Evolutionary conservation across 2,329 filamentous ascomycete species (phyloP).

Genomic region (Calonectria montana): DNA sequence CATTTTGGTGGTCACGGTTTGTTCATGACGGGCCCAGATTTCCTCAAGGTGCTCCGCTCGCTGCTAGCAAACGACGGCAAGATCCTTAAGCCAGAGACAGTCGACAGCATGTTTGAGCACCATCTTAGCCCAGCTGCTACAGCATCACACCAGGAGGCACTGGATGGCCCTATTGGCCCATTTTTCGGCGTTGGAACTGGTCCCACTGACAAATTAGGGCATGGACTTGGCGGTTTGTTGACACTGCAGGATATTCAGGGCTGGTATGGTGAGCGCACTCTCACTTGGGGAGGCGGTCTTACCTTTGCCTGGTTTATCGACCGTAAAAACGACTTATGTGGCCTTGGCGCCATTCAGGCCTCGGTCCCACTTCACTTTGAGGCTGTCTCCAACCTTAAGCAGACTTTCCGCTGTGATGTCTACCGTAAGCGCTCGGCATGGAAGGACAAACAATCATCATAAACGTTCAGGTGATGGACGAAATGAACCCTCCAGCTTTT

Average conservation of each 20-base stretch:
- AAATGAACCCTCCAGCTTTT: no score
- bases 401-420: constrained; percentile 55
- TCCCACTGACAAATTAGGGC: constrained; percentile 46
- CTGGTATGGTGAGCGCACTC: constrained; percentile 56
- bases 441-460: background rate
- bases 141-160: constrained; percentile 39
- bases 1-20: constrained; percentile 59
- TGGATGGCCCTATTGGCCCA: constrained; percentile 45
- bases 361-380: constrained; percentile 46
- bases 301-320: constrained; percentile 62
- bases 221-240: constrained; percentile 56
- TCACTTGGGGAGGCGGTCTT: constrained; percentile 59
- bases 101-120: constrained; percentile 58
- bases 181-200: constrained; percentile 52
- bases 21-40: constrained; percentile 52
- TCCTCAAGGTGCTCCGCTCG: constrained; percentile 57
- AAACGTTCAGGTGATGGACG: no score
- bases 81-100: constrained; percentile 55
- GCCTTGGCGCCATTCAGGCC: constrained; percentile 53
- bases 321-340: constrained; percentile 58
- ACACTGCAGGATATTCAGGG: constrained; percentile 54
- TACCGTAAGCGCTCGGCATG: constrained; percentile 49
- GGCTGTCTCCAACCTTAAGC: constrained; percentile 48
- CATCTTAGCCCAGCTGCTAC: constrained; percentile 53
- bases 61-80: constrained; percentile 61